Percentiles rank a stretch among this genome's conserved stretches.
These are phyloP conservation scores for Pichia sporocuriosa DNA, from an alignment of 805 yeast species.

Conservation along the genomic window DNA sequence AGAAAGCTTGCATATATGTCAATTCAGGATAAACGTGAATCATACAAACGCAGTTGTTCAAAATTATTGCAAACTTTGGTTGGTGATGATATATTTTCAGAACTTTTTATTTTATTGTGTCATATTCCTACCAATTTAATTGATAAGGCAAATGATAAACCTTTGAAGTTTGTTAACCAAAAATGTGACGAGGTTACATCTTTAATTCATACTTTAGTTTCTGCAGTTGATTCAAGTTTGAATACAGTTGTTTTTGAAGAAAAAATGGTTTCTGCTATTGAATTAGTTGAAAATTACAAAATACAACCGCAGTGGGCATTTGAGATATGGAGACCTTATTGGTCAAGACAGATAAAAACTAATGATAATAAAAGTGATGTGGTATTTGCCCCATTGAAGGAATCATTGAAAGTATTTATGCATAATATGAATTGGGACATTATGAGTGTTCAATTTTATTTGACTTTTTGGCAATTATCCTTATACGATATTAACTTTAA, in stretches of 20 bases:
- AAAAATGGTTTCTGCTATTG: constrained; percentile 34
- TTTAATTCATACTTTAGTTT: constrained; percentile 58
- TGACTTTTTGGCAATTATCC: constrained; percentile 66
- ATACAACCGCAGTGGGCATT: constrained; percentile 62
- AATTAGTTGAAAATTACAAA: constrained; percentile 36
- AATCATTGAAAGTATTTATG: constrained; percentile 13
- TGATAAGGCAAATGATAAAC: constrained; percentile 31
- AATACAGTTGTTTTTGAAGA: constrained; percentile 27
- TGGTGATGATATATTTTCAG: constrained; percentile 43
- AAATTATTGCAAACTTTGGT: constrained; percentile 43
- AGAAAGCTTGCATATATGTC: constrained; percentile 47
- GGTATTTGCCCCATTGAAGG: constrained; percentile 12
- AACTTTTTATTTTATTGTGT: constrained; percentile 59
- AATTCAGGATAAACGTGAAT: constrained; percentile 53
- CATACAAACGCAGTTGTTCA: constrained; percentile 39
- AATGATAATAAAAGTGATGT: constrained; percentile 16
- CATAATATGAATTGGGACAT: constrained; percentile 19
- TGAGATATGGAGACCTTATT: constrained; percentile 63
- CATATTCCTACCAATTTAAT: constrained; percentile 38
- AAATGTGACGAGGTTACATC: constrained; percentile 66
- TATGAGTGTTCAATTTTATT: constrained; percentile 40
- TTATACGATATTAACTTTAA: constrained; percentile 64
- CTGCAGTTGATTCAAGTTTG: constrained; percentile 49
- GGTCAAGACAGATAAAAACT: constrained; percentile 23
- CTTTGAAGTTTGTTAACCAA: constrained; percentile 62